Evolutionary conservation across 495 filamentous ascomycete genomes (phyloP).

Genomic region (Penicillium alfredii): DNA sequence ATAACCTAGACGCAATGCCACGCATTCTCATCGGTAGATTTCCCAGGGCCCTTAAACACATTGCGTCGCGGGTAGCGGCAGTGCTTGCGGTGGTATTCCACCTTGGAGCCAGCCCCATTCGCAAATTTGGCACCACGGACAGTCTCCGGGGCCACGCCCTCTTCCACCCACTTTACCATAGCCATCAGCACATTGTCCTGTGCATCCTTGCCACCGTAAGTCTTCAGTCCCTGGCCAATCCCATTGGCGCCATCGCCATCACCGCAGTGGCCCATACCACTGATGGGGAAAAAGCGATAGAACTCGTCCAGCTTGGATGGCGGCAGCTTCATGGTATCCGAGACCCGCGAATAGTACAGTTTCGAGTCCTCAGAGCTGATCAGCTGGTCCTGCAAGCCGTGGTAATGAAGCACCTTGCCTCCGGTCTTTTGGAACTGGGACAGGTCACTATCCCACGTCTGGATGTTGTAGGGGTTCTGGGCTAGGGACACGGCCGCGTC

Average conservation of each 20-base stretch:
- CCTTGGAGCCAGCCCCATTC: constrained; percentile 28
- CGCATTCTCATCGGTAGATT: constrained; percentile 36
- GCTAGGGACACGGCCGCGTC: constrained; percentile 33
- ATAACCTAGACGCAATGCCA: constrained; percentile 32
- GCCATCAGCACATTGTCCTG: constrained; percentile 47
- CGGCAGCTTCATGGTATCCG: constrained; percentile 35
- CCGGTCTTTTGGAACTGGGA: constrained; percentile 35
- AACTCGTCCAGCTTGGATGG: constrained; percentile 47
- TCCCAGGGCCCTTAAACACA: constrained; percentile 32
- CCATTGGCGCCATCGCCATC: constrained; percentile 48
- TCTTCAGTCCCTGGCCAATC: constrained; percentile 41
- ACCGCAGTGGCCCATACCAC: constrained; percentile 50
- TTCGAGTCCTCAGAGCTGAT: constrained; percentile 41
- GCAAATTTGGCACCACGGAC: constrained; percentile 49
- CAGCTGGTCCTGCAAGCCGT: constrained; percentile 42
- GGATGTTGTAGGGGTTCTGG: constrained; percentile 44
- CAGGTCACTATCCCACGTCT: constrained; percentile 46
- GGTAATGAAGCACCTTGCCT: constrained; percentile 48
- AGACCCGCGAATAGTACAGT: constrained; percentile 40
- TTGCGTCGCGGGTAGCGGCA: constrained; percentile 37
- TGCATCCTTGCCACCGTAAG: constrained; percentile 26
- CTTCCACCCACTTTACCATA: constrained; percentile 57
- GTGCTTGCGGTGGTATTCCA: constrained; percentile 37
- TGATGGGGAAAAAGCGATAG: constrained; percentile 55
- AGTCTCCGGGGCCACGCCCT: constrained; percentile 48